Base-by-base conservation (phyloP, 345 rosid species). In the Aquilaria malaccensis region DNA sequence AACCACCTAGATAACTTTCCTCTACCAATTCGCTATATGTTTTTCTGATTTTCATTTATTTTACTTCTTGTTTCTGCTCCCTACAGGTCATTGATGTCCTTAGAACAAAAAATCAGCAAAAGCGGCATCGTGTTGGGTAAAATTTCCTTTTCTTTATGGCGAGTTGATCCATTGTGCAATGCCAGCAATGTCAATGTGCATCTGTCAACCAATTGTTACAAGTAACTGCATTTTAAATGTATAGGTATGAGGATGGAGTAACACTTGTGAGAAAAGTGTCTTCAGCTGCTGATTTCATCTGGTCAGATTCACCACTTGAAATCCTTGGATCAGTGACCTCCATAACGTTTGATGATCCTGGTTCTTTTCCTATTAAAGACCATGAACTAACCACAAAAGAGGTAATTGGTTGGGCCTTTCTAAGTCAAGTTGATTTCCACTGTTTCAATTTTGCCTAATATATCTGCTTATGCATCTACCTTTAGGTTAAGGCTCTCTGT, bases 121-220 rank as follows among this genome's bases (percentile, higher is more conserved):
- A 90, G 80, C 82, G 96, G 53, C 80, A 77, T 63, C 95, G 97
- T 68, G 83, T 68, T 32, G 99, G 99, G 99, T 93, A 83, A 70
- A 77, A 59, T 50, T 46, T 63, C 60, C 63, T 63, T 56, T 52
- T 58, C 33, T 50, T 46, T 33, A 59, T 11, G 4, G 5, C 13
- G 9, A 2, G 37, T 2, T 45, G 33, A 60, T 45, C 55, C 30
- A 46, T 46, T 45, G 22, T 64, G 45, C 56, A 10, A 50, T 33
- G 0, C 33, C 13, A 13, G 43, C 55, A 52, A 52, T 52, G 6
- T 52, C 29, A 52, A 10, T 52, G 55, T 22, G 22, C 22, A 37
- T 46, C 15, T 48, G 37, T 60, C 59, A 13, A 61, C 62, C 43
- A 9, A 6, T 55, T 9, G 31, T 56, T 60, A 43, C 33, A 10